These are phyloP conservation scores for Gleditsia sinensis DNA, from an alignment of 306 rosid genomes.

Conservation along the genomic window DNA sequence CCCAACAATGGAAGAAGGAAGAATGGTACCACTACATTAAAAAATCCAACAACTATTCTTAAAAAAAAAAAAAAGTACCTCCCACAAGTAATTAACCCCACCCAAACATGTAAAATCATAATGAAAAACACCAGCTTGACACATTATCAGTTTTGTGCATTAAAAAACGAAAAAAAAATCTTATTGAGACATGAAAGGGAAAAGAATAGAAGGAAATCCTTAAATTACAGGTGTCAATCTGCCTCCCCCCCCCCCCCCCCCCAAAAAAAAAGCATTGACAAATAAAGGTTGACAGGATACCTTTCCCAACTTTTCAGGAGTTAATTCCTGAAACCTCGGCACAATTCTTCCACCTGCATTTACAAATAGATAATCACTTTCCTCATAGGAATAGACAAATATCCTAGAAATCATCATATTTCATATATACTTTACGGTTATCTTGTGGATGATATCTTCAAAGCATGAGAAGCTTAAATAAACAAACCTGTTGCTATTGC, in stretches of 20 bases:
- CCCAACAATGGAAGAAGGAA: slow-evolving; percentile 7
- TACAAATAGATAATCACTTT: slow-evolving; percentile 26
- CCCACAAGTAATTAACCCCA: neutral
- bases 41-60: neutral
- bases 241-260: no score
- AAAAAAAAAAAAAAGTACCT: neutral
- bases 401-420: neutral
- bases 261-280: neutral
- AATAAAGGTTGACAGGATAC: slow-evolving; percentile 42
- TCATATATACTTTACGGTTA: neutral
- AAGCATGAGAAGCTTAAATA: slow-evolving; percentile 17
- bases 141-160: neutral
- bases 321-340: slow-evolving; percentile 95
- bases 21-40: neutral
- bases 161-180: neutral
- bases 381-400: slow-evolving; percentile 10
- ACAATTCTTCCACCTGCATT: slow-evolving; percentile 95
- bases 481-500: slow-evolving; percentile 92
- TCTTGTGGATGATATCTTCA: slow-evolving; percentile 5
- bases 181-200: neutral
- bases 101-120: slow-evolving; percentile 2
- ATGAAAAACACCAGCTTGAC: neutral
- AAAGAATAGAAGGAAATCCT: neutral
- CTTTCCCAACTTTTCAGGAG: slow-evolving; percentile 91
- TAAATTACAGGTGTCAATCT: neutral